Percentiles rank a stretch among this genome's conserved stretches.
Conservation (phyloP, 768 basidiomycete genomes). For the Lentinus tigrinus region DNA sequence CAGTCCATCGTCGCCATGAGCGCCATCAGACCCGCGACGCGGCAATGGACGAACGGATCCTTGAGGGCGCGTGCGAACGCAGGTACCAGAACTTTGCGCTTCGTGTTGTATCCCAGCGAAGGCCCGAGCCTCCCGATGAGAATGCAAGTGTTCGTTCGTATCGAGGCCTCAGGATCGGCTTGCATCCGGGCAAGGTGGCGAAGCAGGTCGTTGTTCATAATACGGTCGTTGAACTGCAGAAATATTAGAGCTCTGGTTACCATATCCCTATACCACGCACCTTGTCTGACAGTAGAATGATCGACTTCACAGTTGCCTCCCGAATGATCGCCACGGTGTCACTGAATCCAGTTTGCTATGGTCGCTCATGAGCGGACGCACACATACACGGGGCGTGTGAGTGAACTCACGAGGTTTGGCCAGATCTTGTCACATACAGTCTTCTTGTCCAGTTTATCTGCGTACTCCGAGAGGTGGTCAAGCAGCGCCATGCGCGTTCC, state of each 20-base stretch:
- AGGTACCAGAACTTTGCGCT: conserved; percentile 94
- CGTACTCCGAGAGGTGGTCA: conserved; percentile 81
- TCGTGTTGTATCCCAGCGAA: conserved; percentile 81
- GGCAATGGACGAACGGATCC: conserved; percentile 88
- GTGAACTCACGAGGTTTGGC: conserved; percentile 75
- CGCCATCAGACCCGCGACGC: conserved; percentile 93
- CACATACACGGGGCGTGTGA: neutral
- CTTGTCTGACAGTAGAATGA: conserved; percentile 82
- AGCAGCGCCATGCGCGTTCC: conserved; percentile 93
- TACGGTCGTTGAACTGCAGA: conserved; percentile 77
- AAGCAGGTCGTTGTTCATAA: conserved; percentile 95
- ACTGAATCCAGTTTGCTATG: conserved; percentile 90
- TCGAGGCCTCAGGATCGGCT: conserved; percentile 88
- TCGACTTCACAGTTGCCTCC: conserved; percentile 89
- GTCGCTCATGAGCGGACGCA: neutral
- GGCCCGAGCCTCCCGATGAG: conserved; percentile 90
- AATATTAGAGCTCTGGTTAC: neutral
- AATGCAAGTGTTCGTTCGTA: conserved; percentile 96
- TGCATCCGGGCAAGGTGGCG: conserved; percentile 92
- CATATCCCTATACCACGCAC: conserved; percentile 34
- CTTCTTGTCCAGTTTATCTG: conserved; percentile 84
- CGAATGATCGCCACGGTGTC: conserved; percentile 94
- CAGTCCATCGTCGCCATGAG: conserved; percentile 93
- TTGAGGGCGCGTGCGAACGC: conserved; percentile 89
- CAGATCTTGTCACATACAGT: conserved; percentile 86